A percentile compares a stretch with the other conserved stretches of the same genome.
Evolutionary conservation across 768 basidiomycete genomes (phyloP).

Genomic region (Mycena floridula): DNA sequence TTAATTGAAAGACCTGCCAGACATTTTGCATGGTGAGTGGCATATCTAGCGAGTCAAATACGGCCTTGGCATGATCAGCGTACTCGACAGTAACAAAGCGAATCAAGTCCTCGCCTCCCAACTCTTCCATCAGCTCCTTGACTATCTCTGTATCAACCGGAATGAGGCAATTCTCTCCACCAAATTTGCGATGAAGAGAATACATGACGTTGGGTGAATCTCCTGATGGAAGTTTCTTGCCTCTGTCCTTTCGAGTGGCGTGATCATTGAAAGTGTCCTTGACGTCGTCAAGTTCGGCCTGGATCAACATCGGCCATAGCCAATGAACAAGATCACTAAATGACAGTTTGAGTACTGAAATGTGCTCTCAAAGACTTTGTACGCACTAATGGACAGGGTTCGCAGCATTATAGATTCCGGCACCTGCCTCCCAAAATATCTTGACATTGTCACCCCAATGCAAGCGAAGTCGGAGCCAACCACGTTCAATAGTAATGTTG

Average conservation of each 20-base stretch:
- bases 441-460: constrained; percentile 24
- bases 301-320: not conserved
- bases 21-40: constrained; percentile 11
- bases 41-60: constrained; percentile 5
- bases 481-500: constrained; percentile 23
- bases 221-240: not conserved
- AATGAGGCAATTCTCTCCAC: not conserved
- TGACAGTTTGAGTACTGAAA: too few species aligned
- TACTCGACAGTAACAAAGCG: not conserved
- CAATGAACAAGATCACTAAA: not conserved
- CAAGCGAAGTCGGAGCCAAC: constrained; percentile 20
- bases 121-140: not conserved
- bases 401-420: constrained; percentile 14
- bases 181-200: not conserved
- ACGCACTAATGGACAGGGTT: constrained; percentile 12
- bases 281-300: not conserved
- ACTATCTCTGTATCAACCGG: not conserved
- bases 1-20: constrained; percentile 9
- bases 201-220: not conserved
- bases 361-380: too few species aligned
- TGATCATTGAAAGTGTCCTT: not conserved
- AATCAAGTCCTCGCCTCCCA: not conserved
- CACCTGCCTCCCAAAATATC: constrained; percentile 14
- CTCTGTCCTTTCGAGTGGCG: not conserved
- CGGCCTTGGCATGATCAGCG: constrained; percentile 3